These are phyloP conservation scores for Eustoma russellianum DNA, from an alignment of 257 asterid species.

Conservation along the genomic window DNA sequence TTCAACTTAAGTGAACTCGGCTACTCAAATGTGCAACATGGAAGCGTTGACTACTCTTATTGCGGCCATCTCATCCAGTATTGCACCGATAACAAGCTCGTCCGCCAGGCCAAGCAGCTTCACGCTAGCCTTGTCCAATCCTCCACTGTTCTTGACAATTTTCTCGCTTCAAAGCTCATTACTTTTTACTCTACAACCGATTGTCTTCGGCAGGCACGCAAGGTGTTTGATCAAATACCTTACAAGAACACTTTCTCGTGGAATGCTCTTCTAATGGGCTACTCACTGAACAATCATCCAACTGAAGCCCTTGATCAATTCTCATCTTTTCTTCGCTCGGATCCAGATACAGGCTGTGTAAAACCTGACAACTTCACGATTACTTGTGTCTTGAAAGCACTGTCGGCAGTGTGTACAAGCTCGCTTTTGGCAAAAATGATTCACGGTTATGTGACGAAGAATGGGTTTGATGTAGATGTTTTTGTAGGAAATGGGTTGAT, in stretches of 20 bases:
- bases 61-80: conserved; percentile 55
- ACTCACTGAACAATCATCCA: conserved; percentile 32
- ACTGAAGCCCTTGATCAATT: conserved; percentile 41
- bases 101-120: conserved; percentile 60
- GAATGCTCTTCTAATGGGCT: conserved; percentile 75
- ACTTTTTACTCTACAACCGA: conserved; percentile 39
- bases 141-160: conserved; percentile 48
- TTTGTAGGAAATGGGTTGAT: conserved; percentile 72
- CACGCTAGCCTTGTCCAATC: conserved; percentile 54
- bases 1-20: no score
- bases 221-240: conserved; percentile 76
- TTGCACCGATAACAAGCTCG: conserved; percentile 49
- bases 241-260: conserved; percentile 54
- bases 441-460: conserved; percentile 52
- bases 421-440: conserved; percentile 23
- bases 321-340: conserved; percentile 14
- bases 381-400: conserved; percentile 67
- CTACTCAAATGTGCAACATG: conserved; percentile 11
- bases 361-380: conserved; percentile 56
- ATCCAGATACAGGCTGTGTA: conserved; percentile 18
- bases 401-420: conserved; percentile 39
- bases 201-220: conserved; percentile 36
- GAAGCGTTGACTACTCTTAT: conserved; percentile 30
- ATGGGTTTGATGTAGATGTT: conserved; percentile 51
- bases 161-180: conserved; percentile 75